Evolutionary conservation across 176 grass and related monocot species (phyloP), one percentile per base, ranked within the genome.

Genomic region (Puccinellia tenuiflora): DNA sequence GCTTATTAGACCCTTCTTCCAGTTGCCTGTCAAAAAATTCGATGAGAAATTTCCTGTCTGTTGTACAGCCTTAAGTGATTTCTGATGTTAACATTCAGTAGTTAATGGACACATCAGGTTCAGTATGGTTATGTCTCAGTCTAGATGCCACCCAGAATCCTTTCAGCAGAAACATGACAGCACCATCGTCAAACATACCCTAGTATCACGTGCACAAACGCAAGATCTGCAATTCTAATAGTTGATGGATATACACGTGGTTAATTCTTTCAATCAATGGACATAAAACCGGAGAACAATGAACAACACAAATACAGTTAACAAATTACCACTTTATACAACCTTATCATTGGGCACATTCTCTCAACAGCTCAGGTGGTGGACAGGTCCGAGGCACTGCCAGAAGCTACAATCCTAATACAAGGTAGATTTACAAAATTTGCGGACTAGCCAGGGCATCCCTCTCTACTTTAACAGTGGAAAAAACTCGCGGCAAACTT

Each of bases 341-440:
- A 81, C 75, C 79, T 83, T 75, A 83, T 47, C 66, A 75, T 47
- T 42, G 17, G n/a, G 56, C 63, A 55, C 22, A 47, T 16, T 79
- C 66, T 65, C 65, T 80, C 46, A 22, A 31, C 66, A 57, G 39
- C 9, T 47, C 71, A 45, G 69, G 33, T 81, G 47, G 81, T 73
- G 30, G 72, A 33, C 34, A 78, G 30, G 69, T 51, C 63, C 1
- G 56, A 8, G 64, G 76, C 29, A 67, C 46, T 64, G 54, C 55
- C 73, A 86, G 55, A 78, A 20, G 45, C 47, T 83, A 83, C 48
- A 42, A 53, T 25, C 79, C 74, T 60, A 75, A 39, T 83, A 12
- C 9, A 35, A 56, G 53, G 60, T 18, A 38, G 33, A 86, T 80
- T 90, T 83, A 76, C 80, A 90, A 87, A 90, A 83, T 56, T 66